Evolutionary conservation across 768 basidiomycete species (phyloP).

Genomic region (Leccinum boreale): DNA sequence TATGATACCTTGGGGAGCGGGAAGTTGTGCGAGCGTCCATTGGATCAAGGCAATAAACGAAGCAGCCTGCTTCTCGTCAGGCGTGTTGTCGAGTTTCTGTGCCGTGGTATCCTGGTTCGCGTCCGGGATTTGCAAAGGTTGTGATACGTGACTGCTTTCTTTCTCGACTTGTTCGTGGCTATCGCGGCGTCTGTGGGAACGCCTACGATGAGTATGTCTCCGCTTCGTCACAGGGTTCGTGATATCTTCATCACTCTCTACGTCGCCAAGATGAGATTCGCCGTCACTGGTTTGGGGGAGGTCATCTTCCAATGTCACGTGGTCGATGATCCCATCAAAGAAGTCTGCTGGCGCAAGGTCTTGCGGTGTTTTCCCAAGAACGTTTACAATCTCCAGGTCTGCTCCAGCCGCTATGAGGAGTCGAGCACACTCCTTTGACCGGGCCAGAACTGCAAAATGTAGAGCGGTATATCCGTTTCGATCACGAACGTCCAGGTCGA

Average conservation of each 20-base stretch:
- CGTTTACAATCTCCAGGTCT: conserved; percentile 71
- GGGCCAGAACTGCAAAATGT: conserved; percentile 75
- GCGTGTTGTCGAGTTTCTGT: conserved; percentile 12
- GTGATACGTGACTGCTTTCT: neutral
- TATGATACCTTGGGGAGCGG: conserved; percentile 60
- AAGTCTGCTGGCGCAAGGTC: conserved; percentile 51
- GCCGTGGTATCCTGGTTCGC: conserved; percentile 21
- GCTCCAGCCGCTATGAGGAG: conserved; percentile 80
- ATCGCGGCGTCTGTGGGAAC: conserved; percentile 14
- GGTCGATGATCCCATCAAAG: conserved; percentile 38
- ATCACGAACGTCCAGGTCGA: conserved; percentile 83
- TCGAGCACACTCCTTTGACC: conserved; percentile 59
- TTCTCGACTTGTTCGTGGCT: conserved; percentile 11
- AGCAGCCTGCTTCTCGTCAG: conserved; percentile 39
- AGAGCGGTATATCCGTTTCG: conserved; percentile 88
- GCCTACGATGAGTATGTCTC: conserved; percentile 35
- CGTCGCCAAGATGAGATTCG: conserved; percentile 68
- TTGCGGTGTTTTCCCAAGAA: conserved; percentile 63
- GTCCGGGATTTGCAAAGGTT: conserved; percentile 1
- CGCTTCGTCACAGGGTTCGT: conserved; percentile 31
- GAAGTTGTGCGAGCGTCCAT: conserved; percentile 59
- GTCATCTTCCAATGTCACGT: conserved; percentile 18
- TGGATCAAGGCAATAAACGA: conserved; percentile 71
- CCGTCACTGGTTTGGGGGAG: conserved; percentile 33
- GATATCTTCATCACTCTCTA: conserved; percentile 60